Evolutionary conservation across 228 moss, liverwort and hornwort genomes (phyloP), one percentile per base, ranked within the genome.

Genomic region (Sphagnum fallax): DNA sequence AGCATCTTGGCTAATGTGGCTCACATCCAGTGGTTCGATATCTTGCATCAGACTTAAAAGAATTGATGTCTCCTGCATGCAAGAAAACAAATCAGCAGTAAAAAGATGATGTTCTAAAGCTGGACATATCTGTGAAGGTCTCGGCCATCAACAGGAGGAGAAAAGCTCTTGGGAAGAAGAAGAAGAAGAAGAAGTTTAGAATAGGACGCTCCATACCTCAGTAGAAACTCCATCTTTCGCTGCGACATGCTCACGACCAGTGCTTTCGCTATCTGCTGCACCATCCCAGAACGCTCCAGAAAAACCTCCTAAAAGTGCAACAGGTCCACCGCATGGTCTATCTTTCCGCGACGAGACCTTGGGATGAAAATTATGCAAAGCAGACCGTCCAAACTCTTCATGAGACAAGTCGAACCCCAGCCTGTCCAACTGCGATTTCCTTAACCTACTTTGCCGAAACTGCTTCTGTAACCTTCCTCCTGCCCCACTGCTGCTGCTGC

Each of bases 231-330:
- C 73, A 8, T 67, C 66, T n/a, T 76, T 67, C 13, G 84, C 70
- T n/a, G 78, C 51, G 65, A 73, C 76, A 57, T 82, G 82, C 10
- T 79, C 68, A 69, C 81, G 78, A 13, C 81, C 82, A 47, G 82
- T 67, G 60, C 82, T 82, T 68, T 82, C 82, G 51, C 81, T 76
- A 67, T 86, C 82, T 0, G 82, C 79, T 0, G 82, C 79, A 49
- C 82, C 85, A 69, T 86, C 85, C 79, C 82, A 86, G 53, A 86
- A 86, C n/a, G 85, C 79, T 9, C 85, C 82, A 62, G 75, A 82
- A 50, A 82, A 63, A 58, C 82, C 82, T 6, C 72, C 82, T 65
- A 72, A 65, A 10, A 79, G 69, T 52, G 66, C 67, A 5, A 74
- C 67, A 16, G 72, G 79, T 14, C 66, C 73, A 52, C 59, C 67